Evolutionary conservation across 768 basidiomycete species (phyloP).

Genomic region (Albatrellus ellisii): DNA sequence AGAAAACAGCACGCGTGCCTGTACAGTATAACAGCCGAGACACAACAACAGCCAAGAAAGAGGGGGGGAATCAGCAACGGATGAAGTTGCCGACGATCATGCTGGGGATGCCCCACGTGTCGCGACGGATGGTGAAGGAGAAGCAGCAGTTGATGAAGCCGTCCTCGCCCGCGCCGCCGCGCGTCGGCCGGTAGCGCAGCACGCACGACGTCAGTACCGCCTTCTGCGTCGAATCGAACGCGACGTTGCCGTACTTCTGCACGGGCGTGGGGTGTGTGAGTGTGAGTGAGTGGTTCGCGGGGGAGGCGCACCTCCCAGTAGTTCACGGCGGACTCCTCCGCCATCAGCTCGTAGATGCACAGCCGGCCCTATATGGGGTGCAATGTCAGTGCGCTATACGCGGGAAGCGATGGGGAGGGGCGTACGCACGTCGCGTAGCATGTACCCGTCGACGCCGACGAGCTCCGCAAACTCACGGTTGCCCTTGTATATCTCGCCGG

Average conservation of each 20-base stretch:
- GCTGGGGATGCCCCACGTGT: conserved; percentile 78
- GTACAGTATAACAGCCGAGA: no score
- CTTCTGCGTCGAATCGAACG: conserved; percentile 85
- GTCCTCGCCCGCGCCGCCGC: conserved; percentile 37
- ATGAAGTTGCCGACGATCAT: conserved; percentile 90
- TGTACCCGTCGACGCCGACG: conserved; percentile 74
- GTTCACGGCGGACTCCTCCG: conserved; percentile 91
- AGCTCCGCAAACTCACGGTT: conserved; percentile 93
- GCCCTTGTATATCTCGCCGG: conserved; percentile 97
- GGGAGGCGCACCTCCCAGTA: conserved; percentile 76
- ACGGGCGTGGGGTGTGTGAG: not conserved
- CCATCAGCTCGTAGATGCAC: conserved; percentile 97
- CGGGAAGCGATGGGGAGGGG: not conserved
- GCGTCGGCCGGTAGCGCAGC: conserved; percentile 56
- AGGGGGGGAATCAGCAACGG: conserved; percentile 34
- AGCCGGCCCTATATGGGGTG: conserved; percentile 53
- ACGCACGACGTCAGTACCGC: conserved; percentile 90
- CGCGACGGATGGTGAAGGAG: conserved; percentile 79
- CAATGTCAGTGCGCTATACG: not conserved
- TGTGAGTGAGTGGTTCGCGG: not conserved
- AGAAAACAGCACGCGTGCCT: no score
- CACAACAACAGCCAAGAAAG: no score
- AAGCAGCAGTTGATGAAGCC: conserved; percentile 80
- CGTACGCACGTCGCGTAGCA: conserved; percentile 68
- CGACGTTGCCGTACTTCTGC: conserved; percentile 91